Conservation (phyloP, 176 grass and related monocot species). For the Musa schizocarpa region DNA sequence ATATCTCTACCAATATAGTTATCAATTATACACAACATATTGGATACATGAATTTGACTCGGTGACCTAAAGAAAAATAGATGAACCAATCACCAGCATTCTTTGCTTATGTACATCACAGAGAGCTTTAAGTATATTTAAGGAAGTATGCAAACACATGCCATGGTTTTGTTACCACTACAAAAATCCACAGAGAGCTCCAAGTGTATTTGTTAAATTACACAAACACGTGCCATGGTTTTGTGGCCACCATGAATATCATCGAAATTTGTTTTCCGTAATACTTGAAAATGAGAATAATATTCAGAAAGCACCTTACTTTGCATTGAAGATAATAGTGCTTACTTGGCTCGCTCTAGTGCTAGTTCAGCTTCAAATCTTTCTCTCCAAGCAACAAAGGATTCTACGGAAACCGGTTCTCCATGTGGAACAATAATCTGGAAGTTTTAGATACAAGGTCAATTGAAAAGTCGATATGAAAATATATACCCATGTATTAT, state of each 20-base stretch:
- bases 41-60: background rate
- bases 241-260: background rate
- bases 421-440: conserved; percentile 95
- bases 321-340: conserved; percentile 3
- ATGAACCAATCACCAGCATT: background rate
- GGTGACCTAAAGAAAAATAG: background rate
- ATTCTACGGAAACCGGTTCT: conserved; percentile 84
- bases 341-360: conserved; percentile 90
- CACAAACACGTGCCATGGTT: background rate
- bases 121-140: too few species aligned
- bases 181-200: background rate
- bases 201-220: too few species aligned
- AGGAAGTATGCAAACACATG: background rate
- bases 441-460: conserved; percentile 8
- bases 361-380: conserved; percentile 95
- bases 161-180: background rate
- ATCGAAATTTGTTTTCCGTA: background rate
- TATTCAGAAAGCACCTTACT: background rate
- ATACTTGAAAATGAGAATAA: background rate
- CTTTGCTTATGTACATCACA: background rate
- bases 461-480: background rate
- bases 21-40: background rate
- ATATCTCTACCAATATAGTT: background rate
- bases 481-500: background rate
- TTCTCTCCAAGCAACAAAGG: conserved; percentile 95